Base-by-base conservation (phyloP, 192 early-diverging fungal species). In the Obelidium mucronatum region DNA sequence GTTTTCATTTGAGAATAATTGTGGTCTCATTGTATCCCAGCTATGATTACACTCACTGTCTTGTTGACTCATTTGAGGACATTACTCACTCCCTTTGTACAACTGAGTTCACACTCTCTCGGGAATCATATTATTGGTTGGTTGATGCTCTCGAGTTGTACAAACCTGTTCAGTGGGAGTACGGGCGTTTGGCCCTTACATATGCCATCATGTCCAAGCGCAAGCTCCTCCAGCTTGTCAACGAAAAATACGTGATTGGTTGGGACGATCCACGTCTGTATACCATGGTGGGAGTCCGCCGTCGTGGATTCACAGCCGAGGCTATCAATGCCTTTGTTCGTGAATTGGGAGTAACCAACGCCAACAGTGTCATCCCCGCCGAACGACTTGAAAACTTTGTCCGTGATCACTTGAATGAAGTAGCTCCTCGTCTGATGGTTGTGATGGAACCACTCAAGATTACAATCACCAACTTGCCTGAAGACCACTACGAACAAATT, bases 141-240 rank as follows among this genome's bases (percentile, higher is more conserved):
- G 92, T 95, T 65, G 98, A 99, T 81, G 97, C 97, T 15, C 85
- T 98, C 33, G 95, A 97, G 79, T 89, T 99, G 1, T 99, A 99
- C 89, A 99, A 99, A 86, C 98, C 98, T 30, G 96, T 99, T 31
- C 98, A 99, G 87, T 99, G 96, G 95, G 98, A 99, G 84, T 99
- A 94, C 75, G 96, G 96, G 44, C 91, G 98, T 59, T 84, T 99
- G 51, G 95, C 92, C 75, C 88, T 99, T 65, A 94, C 95, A 56
- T 92, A 95, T 86, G 97, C 95, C 1, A 84, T 99, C 75, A 90
- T 97, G 82, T 98, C 97, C 54, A 99, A 99, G 90, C 92, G 98
- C 69, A 98, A 98, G 90, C 90, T 99, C 62, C 90, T 91, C 56
- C 90, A 94, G 90, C 86, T 99, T 67, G 93, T 95, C 76, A 91